A percentile compares a stretch with the other conserved stretches of the same genome.
These are phyloP conservation scores for Sanguinoderma infundibulare DNA, from an alignment of 1,284 basidiomycete species.

Conservation along the genomic window DNA sequence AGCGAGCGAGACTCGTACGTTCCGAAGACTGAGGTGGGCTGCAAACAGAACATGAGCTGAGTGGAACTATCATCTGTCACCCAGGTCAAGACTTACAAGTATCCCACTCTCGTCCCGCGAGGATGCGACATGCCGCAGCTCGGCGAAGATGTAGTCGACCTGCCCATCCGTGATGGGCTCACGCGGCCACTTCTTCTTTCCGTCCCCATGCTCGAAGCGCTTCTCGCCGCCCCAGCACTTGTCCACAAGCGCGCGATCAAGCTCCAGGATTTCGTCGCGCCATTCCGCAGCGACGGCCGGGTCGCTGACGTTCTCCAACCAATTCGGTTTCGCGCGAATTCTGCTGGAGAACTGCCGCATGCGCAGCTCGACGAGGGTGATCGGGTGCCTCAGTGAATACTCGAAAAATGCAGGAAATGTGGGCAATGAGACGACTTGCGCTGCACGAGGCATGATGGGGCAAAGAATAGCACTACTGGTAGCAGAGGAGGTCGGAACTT, in stretches of 20 bases:
- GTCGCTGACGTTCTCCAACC: constrained; percentile 25
- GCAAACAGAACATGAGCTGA: no score
- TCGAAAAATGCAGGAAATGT: no score
- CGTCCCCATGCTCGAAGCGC: background rate
- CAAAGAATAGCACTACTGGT: no score
- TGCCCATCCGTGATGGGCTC: constrained; percentile 1
- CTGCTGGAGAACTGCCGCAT: constrained; percentile 19
- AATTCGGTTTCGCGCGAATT: constrained; percentile 22
- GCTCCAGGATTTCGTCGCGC: constrained; percentile 22
- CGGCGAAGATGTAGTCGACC: constrained; percentile 9
- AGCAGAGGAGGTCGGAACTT: no score
- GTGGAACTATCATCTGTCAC: no score
- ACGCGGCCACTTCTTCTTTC: constrained; percentile 7
- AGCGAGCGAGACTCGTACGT: background rate
- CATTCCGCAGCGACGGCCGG: constrained; percentile 17
- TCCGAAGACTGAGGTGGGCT: background rate
- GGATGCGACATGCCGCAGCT: background rate
- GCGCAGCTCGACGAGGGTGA: constrained; percentile 17
- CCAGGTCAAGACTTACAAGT: no score
- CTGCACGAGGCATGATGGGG: no score
- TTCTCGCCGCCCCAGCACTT: background rate
- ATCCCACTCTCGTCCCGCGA: background rate
- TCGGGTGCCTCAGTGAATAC: no score
- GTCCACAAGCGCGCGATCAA: background rate
- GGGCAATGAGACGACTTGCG: no score